phyloP scores from a whole-genome alignment of 2,329 filamentous ascomycete species.

The Dactylellina parvicollis region DNA sequence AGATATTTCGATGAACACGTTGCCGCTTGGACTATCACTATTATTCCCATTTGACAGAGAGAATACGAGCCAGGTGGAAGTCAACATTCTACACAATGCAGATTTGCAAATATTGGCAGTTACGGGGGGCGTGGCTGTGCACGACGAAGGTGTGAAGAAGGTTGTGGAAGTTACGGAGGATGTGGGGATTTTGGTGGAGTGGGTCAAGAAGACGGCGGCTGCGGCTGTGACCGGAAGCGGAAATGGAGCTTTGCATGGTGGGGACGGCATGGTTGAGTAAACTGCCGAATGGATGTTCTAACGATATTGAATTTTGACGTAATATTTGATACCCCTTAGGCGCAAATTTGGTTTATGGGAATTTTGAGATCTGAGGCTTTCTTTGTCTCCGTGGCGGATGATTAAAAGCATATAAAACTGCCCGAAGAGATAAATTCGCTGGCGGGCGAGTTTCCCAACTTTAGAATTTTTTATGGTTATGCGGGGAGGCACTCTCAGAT shows the following conservation, averaged over 20 bases:
- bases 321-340: background rate
- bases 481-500: too few relatives aligned
- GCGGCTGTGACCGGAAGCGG: background rate
- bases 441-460: too few relatives aligned
- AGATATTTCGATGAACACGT: conserved; percentile 48
- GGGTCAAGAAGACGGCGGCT: conserved; percentile 20
- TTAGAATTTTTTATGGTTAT: too few relatives aligned
- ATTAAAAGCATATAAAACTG: too few relatives aligned
- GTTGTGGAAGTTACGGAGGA: conserved; percentile 53
- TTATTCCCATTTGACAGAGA: conserved; percentile 29
- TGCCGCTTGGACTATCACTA: conserved; percentile 35
- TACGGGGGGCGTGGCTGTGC: conserved; percentile 16
- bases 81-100: conserved; percentile 40
- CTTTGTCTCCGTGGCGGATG: too few relatives aligned
- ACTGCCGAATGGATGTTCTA: background rate
- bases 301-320: too few relatives aligned
- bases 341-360: background rate
- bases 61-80: conserved; percentile 44
- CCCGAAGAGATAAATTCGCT: too few relatives aligned
- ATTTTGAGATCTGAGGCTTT: too few relatives aligned
- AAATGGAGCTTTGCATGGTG: background rate
- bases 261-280: conserved; percentile 48
- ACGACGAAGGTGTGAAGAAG: conserved; percentile 47
- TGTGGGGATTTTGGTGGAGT: conserved; percentile 54
- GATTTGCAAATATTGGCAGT: conserved; percentile 32